Conservation (phyloP, 2,329 filamentous ascomycete genomes). For the Gliomastix tumulicola region DNA sequence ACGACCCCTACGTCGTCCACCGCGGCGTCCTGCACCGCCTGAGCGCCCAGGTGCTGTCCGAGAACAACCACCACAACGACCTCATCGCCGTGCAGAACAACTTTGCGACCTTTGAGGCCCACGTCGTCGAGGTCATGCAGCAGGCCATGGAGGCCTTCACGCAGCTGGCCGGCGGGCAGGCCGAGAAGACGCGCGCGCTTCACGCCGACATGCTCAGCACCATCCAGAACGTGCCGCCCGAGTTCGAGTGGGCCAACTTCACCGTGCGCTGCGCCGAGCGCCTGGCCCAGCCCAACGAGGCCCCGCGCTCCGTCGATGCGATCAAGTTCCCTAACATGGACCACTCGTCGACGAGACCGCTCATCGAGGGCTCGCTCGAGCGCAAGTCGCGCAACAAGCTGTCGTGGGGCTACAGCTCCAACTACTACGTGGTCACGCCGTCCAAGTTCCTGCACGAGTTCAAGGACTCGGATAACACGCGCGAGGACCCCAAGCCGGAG, state of each 20-base stretch:
- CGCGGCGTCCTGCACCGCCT: slow-evolving; percentile 77
- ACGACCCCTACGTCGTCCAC: slow-evolving; percentile 85
- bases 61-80: slow-evolving; percentile 94
- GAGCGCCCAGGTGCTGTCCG: slow-evolving; percentile 84
- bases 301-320: slow-evolving; percentile 65
- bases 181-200: slow-evolving; percentile 72
- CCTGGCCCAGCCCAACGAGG: slow-evolving; percentile 70
- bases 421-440: slow-evolving; percentile 87
- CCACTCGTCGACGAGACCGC: slow-evolving; percentile 69
- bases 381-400: slow-evolving; percentile 86
- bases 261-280: slow-evolving; percentile 60
- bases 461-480: slow-evolving; percentile 75
- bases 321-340: slow-evolving; percentile 85
- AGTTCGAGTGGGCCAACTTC: slow-evolving; percentile 93
- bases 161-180: slow-evolving; percentile 71
- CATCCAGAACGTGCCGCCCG: slow-evolving; percentile 68
- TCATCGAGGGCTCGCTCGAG: slow-evolving; percentile 85
- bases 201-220: slow-evolving; percentile 77
- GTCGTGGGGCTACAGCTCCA: slow-evolving; percentile 66
- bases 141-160: slow-evolving; percentile 77
- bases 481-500: slow-evolving; percentile 73
- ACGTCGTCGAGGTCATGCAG: slow-evolving; percentile 78
- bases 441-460: slow-evolving; percentile 91
- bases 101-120: slow-evolving; percentile 80
- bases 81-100: slow-evolving; percentile 86